A percentile compares a stretch with the other conserved stretches of the same genome.
These are phyloP conservation scores for Chrysochromulina tobinii DNA, from an alignment of 78 protist genomes.

Conservation along the genomic window DNA sequence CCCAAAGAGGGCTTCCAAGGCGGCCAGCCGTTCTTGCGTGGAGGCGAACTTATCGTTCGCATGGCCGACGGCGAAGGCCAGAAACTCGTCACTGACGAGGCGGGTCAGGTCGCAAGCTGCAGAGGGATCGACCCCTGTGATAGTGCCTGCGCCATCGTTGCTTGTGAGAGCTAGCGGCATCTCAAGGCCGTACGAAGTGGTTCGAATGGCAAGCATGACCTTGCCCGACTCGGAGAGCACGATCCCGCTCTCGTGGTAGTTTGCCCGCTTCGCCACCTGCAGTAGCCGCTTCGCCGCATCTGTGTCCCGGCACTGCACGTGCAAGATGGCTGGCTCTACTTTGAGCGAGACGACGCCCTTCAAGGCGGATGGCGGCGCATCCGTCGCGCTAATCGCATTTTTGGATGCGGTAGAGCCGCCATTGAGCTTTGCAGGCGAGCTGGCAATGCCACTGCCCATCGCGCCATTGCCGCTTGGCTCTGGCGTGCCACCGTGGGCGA, in stretches of 20 bases:
- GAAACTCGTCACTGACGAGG: background rate
- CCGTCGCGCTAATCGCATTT: no score
- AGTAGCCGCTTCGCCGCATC: background rate
- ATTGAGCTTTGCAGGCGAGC: no score
- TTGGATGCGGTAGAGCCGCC: no score
- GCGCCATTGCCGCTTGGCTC: no score
- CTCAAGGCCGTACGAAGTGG: background rate
- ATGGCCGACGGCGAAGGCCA: background rate
- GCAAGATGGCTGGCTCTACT: background rate
- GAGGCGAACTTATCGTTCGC: background rate
- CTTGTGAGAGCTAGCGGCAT: background rate
- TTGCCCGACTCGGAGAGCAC: background rate
- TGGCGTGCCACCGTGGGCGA: no score
- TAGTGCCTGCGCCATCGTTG: background rate
- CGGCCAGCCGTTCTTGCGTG: background rate
- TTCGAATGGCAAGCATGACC: conserved; percentile 20
- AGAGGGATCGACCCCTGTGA: background rate
- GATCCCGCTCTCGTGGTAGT: background rate
- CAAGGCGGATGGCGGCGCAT: no score
- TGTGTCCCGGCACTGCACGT: background rate
- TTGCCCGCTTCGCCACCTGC: background rate
- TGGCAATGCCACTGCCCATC: no score
- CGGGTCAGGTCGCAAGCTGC: background rate
- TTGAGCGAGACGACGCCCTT: background rate
- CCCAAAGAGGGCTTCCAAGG: background rate